Conservation (phyloP, 225 moss, liverwort and hornwort genomes). For the Bryum argenteum region DNA sequence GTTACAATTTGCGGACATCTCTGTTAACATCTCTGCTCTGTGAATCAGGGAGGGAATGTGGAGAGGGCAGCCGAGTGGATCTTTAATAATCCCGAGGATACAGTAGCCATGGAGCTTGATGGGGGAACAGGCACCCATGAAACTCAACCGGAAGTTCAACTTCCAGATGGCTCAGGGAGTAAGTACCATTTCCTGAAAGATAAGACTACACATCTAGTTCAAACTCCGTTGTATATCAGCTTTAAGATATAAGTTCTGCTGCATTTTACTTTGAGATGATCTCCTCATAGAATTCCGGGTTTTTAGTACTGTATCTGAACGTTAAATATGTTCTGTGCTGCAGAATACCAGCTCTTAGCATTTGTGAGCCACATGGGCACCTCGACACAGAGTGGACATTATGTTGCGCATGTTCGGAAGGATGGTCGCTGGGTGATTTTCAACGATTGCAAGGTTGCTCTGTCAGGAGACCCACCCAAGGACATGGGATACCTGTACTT, state of each 20-base stretch:
- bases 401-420: slow-evolving; percentile 85
- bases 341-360: slow-evolving; percentile 93
- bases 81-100: slow-evolving; percentile 75
- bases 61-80: slow-evolving; percentile 99
- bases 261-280: not conserved
- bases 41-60: slow-evolving; percentile 81
- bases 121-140: slow-evolving; percentile 52
- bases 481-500: slow-evolving; percentile 99
- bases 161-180: slow-evolving; percentile 92
- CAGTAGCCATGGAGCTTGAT: slow-evolving; percentile 89
- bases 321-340: slow-evolving; percentile 22
- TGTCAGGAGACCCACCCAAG: slow-evolving; percentile 97
- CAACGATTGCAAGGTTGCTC: slow-evolving; percentile 93
- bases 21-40: not conserved
- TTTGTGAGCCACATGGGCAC: slow-evolving; percentile 99
- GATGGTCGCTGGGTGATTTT: slow-evolving; percentile 92
- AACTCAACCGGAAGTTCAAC: slow-evolving; percentile 40
- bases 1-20: slow-evolving; percentile 2
- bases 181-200: not conserved
- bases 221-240: not conserved
- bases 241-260: not conserved
- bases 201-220: not conserved
- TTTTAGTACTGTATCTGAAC: slow-evolving; percentile 4
- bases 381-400: slow-evolving; percentile 97
- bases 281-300: not conserved